Conservation (phyloP, 495 filamentous ascomycete genomes). For the Lasiosphaeria ovina region DNA sequence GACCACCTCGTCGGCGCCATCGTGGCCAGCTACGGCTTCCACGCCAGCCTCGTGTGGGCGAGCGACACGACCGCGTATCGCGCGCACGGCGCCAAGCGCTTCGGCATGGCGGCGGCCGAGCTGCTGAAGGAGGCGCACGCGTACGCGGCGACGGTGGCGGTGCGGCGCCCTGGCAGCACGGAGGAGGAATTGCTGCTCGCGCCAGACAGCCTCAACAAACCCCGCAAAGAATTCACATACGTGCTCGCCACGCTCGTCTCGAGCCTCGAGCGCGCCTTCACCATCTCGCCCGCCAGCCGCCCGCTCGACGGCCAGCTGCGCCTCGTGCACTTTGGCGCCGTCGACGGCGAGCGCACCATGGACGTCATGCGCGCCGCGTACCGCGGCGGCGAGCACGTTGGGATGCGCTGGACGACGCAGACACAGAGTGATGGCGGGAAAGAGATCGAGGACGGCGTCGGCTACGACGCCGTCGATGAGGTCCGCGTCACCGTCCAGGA, state of each 20-base stretch:
- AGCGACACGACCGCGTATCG: slow-evolving; percentile 79
- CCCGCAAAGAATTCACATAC: slow-evolving; percentile 62
- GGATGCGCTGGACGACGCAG: slow-evolving; percentile 32
- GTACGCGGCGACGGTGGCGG: slow-evolving; percentile 60
- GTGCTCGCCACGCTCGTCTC: slow-evolving; percentile 71
- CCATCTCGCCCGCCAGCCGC: slow-evolving; percentile 67
- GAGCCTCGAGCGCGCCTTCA: slow-evolving; percentile 75
- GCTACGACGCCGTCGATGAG: slow-evolving; percentile 63
- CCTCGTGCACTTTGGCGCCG: slow-evolving; percentile 69
- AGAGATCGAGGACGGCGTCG: slow-evolving; percentile 42
- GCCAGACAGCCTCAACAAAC: too few relatives aligned
- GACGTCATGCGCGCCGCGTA: slow-evolving; percentile 75
- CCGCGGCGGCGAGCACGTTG: slow-evolving; percentile 64
- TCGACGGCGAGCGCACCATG: slow-evolving; percentile 63
- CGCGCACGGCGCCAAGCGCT: slow-evolving; percentile 68
- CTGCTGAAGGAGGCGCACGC: slow-evolving; percentile 64
- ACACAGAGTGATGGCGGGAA: slow-evolving; percentile 20
- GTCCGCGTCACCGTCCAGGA: slow-evolving; percentile 66
- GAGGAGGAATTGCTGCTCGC: too few relatives aligned
- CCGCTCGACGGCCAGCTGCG: slow-evolving; percentile 66
- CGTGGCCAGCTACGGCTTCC: slow-evolving; percentile 83
- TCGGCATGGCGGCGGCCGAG: slow-evolving; percentile 77
- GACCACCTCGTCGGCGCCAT: slow-evolving; percentile 67
- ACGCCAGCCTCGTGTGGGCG: slow-evolving; percentile 83
- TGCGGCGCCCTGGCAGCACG: slow-evolving; percentile 25